Evolutionary conservation across 305 asterid species (phyloP).

Genomic region (Coffea humblotiana): DNA sequence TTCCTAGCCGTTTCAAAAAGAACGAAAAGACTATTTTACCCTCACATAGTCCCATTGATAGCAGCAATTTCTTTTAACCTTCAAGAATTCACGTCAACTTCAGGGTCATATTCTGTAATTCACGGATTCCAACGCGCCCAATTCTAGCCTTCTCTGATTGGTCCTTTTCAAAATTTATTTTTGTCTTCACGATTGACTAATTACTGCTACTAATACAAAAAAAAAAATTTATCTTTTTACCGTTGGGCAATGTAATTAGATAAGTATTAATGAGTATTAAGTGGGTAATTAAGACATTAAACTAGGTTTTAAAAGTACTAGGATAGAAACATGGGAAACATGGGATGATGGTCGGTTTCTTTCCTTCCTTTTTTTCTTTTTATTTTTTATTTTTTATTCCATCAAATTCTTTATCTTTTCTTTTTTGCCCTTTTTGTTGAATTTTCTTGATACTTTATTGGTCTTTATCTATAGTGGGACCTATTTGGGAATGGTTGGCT

Average conservation of each 20-base stretch:
- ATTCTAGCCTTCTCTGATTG: neutral
- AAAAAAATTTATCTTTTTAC: neutral
- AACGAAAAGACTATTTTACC: conserved; percentile 1
- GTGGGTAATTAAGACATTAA: neutral
- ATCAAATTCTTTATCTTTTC: neutral
- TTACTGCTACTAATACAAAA: neutral
- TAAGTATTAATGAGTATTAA: neutral
- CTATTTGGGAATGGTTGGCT: neutral
- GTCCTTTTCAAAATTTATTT: neutral
- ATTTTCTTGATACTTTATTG: neutral
- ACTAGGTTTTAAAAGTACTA: neutral
- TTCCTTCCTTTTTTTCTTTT: no score
- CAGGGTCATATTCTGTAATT: neutral
- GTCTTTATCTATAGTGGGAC: neutral
- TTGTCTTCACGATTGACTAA: neutral
- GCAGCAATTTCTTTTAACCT: neutral
- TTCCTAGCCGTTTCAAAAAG: conserved; percentile 14
- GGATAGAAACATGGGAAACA: no score
- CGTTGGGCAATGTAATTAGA: neutral
- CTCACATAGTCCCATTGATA: neutral
- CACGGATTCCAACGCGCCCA: conserved; percentile 8
- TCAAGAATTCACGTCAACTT: neutral
- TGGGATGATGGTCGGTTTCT: neutral
- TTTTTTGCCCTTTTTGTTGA: neutral
- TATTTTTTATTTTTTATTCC: no score